Evolutionary conservation across 352 stramenopile genomes (phyloP).

Genomic region (Globisporangium ultimum): DNA sequence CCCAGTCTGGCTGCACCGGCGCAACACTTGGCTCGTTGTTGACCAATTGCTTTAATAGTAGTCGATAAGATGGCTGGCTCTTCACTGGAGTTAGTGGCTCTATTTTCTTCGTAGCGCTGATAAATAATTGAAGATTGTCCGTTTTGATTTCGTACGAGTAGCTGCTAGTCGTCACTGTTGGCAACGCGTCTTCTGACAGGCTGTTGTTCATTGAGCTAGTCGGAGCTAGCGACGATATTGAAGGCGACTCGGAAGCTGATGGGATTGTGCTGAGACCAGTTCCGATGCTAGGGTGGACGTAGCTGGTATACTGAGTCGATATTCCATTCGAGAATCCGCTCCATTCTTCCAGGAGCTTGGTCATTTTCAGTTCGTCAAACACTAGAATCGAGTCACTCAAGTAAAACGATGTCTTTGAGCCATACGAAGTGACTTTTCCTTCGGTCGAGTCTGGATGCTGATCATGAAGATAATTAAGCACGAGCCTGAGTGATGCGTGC

Average conservation of each 20-base stretch:
- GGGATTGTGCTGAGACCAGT: conserved; percentile 18
- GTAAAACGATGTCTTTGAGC: conserved; percentile 63
- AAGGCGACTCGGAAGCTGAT: conserved; percentile 10
- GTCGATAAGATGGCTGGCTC: conserved; percentile 68
- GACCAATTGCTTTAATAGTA: conserved; percentile 71
- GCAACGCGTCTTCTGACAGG: conserved; percentile 21
- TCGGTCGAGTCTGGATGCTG: conserved; percentile 54
- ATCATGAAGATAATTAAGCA: conserved; percentile 67
- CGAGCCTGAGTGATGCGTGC: conserved; percentile 36
- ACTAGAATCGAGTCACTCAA: conserved; percentile 70
- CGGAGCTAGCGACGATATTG: conserved; percentile 7
- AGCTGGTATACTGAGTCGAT: conserved; percentile 41
- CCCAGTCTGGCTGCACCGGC: conserved; percentile 60
- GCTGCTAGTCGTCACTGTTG: conserved; percentile 24
- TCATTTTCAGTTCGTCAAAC: conserved; percentile 75
- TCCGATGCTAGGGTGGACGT: conserved; percentile 18
- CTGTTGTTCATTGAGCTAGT: conserved; percentile 17
- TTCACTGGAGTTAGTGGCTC: conserved; percentile 17
- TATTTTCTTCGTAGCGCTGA: conserved; percentile 51
- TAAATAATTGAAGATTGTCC: conserved; percentile 61
- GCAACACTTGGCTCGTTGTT: conserved; percentile 44
- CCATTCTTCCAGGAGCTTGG: conserved; percentile 52
- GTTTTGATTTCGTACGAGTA: conserved; percentile 78
- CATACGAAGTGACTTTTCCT: conserved; percentile 52
- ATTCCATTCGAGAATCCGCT: conserved; percentile 55